Evolutionary conservation across 2,329 filamentous ascomycete genomes (phyloP), one percentile per base, ranked within the genome.

Genomic region (Colletotrichum sp.): DNA sequence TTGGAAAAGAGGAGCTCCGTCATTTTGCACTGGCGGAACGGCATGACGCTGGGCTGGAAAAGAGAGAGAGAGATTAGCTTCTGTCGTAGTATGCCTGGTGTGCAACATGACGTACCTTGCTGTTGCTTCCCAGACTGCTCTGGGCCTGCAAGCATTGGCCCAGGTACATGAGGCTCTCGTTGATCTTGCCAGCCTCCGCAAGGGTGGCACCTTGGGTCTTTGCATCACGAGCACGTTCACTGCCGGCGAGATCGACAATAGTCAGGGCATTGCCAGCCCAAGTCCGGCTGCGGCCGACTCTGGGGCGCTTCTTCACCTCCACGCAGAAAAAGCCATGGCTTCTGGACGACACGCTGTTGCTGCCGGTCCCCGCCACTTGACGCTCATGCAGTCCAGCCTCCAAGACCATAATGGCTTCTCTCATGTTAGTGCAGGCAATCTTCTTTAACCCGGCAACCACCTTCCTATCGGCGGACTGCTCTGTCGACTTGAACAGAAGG

Each of bases 121-220:
- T 92, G 15, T 92, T 93, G 78, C 89, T 93, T 59, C 93, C 93
- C 36, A 93, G 90, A 80, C 96, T 95, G 76, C 94, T 96, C 83
- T 98, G 96, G 90, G 98, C 96, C 83, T 99, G 96, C 80, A 99
- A 90, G 83, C 97, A 99, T 82, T 99, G 97, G 0, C 97, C 97
- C 2, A 99, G 90, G 83, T 98, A 99, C 97, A 99, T 99, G 82
- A 99, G 87, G 82, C 95, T 98, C 85, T 98, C 96, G 82, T 99
- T 99, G 83, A 99, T 99, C 86, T 99, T 99, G 69, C 97, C 97
- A 44, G 96, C 97, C 86, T 99, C 97, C 0, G 95, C 96, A 16
- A 99, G 90, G 0, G 96, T 98, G 6, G 95, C 93, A 15, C 97
- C 97, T 0, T 96, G 95, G 0, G 97, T 99, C 88, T 98, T 98